A percentile compares a stretch with the other conserved stretches of the same genome.
Conservation (phyloP, 202 grass and related monocot species). For the Panicum virgatum region DNA sequence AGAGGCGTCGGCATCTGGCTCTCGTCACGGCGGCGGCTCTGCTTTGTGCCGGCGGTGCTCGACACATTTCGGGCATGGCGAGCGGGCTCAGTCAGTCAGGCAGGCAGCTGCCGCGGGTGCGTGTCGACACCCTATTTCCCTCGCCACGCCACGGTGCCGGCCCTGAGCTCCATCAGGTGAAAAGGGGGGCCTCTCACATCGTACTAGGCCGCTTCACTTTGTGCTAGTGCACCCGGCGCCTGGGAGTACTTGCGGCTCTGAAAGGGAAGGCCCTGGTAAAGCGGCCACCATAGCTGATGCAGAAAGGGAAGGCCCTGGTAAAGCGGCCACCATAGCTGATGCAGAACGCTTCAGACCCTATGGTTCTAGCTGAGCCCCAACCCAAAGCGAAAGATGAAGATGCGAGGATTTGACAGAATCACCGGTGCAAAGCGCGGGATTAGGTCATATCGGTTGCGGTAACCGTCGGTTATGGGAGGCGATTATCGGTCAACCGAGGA, state of each 20-base stretch:
- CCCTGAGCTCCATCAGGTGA: constrained; percentile 24
- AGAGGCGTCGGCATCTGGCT: background rate
- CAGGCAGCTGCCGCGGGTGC: background rate
- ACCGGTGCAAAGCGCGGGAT: background rate
- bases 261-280: constrained; percentile 30
- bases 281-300: constrained; percentile 9
- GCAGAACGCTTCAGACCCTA: background rate
- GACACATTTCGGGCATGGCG: constrained; percentile 12
- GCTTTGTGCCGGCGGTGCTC: background rate
- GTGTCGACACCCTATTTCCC: background rate
- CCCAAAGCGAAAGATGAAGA: constrained; percentile 23
- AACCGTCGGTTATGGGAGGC: background rate
- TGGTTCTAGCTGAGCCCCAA: background rate
- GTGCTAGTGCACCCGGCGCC: constrained; percentile 43
- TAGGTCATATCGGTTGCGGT: background rate
- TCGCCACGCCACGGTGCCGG: background rate
- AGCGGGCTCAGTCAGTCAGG: too few species aligned
- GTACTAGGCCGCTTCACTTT: constrained; percentile 24
- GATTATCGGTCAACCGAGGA: background rate
- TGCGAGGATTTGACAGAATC: constrained; percentile 27
- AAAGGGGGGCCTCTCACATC: constrained; percentile 54
- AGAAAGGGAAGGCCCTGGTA: too few species aligned
- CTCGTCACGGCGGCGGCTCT: background rate
- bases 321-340: too few species aligned
- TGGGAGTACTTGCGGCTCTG: constrained; percentile 9